Conservation (phyloP, 164 flowering plant species). For the Warburgia ugandensis region DNA sequence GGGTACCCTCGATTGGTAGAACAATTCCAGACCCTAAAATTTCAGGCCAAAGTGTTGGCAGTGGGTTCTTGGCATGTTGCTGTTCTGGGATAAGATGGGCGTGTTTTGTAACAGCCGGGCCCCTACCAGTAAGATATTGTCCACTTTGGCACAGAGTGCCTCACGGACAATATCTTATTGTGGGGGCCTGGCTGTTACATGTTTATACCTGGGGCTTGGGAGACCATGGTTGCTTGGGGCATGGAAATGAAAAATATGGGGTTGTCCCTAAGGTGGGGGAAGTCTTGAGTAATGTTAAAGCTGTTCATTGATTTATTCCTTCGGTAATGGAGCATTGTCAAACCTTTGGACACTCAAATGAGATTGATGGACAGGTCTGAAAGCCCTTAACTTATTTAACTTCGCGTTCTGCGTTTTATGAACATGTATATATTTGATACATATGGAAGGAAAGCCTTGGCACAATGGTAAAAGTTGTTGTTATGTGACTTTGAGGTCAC, state of each 20-base stretch:
- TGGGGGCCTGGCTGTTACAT: too few species aligned
- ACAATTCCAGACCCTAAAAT: constrained; percentile 65
- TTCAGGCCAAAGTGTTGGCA: constrained; percentile 83
- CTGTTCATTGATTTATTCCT: constrained; percentile 91
- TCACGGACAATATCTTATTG: too few species aligned
- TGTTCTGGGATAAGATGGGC: constrained; percentile 89
- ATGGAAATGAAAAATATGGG: constrained; percentile 91
- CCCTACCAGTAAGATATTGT: too few species aligned
- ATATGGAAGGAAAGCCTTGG: too few species aligned
- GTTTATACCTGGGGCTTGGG: constrained; percentile 99
- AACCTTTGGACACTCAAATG: constrained; percentile 81
- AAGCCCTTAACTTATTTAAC: background rate
- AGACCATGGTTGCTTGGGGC: constrained; percentile 93
- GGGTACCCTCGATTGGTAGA: constrained; percentile 75
- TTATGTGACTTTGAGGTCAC: too few species aligned
- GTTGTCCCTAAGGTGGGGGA: constrained; percentile 85
- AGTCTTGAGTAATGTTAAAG: constrained; percentile 62
- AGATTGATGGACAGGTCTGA: constrained; percentile 56
- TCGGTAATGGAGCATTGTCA: constrained; percentile 90
- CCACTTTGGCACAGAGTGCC: too few species aligned
- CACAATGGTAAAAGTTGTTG: too few species aligned
- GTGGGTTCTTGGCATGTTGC: constrained; percentile 99
- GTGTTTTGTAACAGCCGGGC: too few species aligned
- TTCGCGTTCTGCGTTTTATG: background rate
- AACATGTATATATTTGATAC: background rate